Percentiles rank a stretch among this genome's conserved stretches.
Conservation (phyloP, 2,329 filamentous ascomycete genomes). For the Claviceps capensis region DNA sequence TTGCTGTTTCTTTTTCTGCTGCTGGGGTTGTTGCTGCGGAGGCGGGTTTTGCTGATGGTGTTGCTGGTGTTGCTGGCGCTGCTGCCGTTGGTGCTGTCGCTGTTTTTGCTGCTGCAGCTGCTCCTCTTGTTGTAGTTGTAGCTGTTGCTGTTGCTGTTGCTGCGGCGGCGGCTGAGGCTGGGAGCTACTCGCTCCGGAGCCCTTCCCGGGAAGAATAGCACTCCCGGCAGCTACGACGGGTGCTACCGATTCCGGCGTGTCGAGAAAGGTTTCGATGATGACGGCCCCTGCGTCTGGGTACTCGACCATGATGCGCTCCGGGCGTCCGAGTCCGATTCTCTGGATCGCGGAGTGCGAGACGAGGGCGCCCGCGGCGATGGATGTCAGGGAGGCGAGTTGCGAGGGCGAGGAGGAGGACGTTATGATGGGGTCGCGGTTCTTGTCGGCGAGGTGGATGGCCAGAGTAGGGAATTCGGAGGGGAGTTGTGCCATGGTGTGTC, state of each 20-base stretch:
- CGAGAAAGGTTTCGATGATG: conserved; percentile 32
- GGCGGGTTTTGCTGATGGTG: background rate
- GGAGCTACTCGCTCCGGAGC: too few relatives aligned
- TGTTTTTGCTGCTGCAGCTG: too few relatives aligned
- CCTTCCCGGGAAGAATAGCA: background rate
- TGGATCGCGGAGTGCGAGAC: conserved; percentile 37
- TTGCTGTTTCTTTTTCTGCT: background rate
- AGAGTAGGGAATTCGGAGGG: conserved; percentile 37
- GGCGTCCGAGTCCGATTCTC: conserved; percentile 38
- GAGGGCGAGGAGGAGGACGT: conserved; percentile 32
- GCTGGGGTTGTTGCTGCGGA: background rate
- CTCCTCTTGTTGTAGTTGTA: too few relatives aligned
- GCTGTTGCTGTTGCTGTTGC: background rate
- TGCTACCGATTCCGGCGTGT: conserved; percentile 17
- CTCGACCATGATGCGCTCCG: conserved; percentile 46
- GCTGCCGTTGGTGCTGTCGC: background rate
- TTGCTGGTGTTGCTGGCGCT: background rate
- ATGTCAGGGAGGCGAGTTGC: conserved; percentile 35
- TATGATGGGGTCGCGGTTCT: conserved; percentile 42
- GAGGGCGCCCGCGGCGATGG: conserved; percentile 38
- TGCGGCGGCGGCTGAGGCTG: background rate
- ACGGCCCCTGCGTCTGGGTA: conserved; percentile 30
- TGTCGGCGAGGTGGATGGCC: conserved; percentile 43
- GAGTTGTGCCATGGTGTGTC: conserved; percentile 21
- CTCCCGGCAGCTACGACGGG: conserved; percentile 4